phyloP scores from a whole-genome alignment of 768 basidiomycete genomes.

The Phanerochaete carnosa region DNA sequence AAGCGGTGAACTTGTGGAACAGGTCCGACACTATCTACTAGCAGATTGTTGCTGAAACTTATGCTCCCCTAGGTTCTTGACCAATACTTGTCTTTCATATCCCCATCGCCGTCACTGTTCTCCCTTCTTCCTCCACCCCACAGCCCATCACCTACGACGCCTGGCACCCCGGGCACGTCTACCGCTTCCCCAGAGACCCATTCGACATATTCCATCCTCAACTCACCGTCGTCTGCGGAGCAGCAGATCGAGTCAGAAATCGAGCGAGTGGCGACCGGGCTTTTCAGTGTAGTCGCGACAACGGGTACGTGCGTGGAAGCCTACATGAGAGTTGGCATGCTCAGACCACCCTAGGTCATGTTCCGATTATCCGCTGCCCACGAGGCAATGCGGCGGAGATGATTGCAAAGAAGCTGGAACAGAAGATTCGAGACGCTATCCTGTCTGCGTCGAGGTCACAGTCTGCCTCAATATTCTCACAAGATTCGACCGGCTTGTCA shows the following conservation, averaged over 20 bases:
- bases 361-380: conserved; percentile 93
- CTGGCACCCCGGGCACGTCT: conserved; percentile 31
- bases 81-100: conserved; percentile 95
- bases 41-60: conserved; percentile 9
- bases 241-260: conserved; percentile 91
- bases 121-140: conserved; percentile 67
- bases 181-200: conserved; percentile 33
- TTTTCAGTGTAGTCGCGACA: conserved; percentile 90
- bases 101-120: conserved; percentile 90
- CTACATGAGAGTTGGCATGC: neutral
- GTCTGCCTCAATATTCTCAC: conserved; percentile 63
- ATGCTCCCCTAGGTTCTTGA: conserved; percentile 68
- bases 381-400: conserved; percentile 97
- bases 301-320: conserved; percentile 51
- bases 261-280: conserved; percentile 83
- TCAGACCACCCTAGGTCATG: conserved; percentile 57
- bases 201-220: conserved; percentile 82
- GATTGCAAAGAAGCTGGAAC: conserved; percentile 96
- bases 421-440: conserved; percentile 84
- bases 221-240: conserved; percentile 88
- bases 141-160: conserved; percentile 28
- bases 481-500: conserved; percentile 79
- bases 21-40: conserved; percentile 41
- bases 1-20: conserved; percentile 76
- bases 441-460: conserved; percentile 66